These are phyloP conservation scores for Blastocystis sp. DNA, from an alignment of 352 stramenopile genomes.

Conservation along the genomic window DNA sequence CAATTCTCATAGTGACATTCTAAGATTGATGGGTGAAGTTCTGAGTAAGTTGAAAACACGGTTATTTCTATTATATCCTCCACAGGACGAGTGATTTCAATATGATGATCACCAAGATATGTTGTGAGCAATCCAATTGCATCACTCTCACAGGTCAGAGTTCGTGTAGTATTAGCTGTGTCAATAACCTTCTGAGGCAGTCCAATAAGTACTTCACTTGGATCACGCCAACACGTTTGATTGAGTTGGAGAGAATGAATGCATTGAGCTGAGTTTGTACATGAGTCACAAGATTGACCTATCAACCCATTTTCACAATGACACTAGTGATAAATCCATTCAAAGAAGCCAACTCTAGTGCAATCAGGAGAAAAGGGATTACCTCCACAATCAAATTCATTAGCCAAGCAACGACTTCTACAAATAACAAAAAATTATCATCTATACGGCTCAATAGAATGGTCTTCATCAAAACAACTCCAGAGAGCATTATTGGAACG, in stretches of 20 bases:
- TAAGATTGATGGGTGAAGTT: not conserved
- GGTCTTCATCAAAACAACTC: constrained; percentile 39
- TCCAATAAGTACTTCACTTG: not conserved
- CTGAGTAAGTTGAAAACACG: not conserved
- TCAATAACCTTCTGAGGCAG: not conserved
- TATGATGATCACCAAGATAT: constrained; percentile 23
- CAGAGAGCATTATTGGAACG: constrained; percentile 44
- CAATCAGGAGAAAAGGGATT: constrained; percentile 14
- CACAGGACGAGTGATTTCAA: not conserved
- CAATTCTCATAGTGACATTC: not conserved
- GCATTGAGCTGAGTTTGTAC: not conserved
- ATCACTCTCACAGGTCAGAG: not conserved
- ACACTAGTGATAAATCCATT: not conserved
- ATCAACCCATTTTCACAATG: not conserved
- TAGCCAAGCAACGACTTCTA: constrained; percentile 19
- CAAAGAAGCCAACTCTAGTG: not conserved
- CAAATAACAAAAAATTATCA: not conserved
- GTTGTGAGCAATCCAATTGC: not conserved
- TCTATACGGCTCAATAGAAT: constrained; percentile 10
- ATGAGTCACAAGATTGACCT: not conserved
- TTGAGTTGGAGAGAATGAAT: constrained; percentile 1
- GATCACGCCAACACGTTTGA: constrained; percentile 22
- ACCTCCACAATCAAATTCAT: not conserved
- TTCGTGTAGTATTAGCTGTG: not conserved
- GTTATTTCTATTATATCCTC: not conserved